Evolutionary conservation across 2,329 filamentous ascomycete species (phyloP).

Genomic region (Mycosphaerella arachidis): DNA sequence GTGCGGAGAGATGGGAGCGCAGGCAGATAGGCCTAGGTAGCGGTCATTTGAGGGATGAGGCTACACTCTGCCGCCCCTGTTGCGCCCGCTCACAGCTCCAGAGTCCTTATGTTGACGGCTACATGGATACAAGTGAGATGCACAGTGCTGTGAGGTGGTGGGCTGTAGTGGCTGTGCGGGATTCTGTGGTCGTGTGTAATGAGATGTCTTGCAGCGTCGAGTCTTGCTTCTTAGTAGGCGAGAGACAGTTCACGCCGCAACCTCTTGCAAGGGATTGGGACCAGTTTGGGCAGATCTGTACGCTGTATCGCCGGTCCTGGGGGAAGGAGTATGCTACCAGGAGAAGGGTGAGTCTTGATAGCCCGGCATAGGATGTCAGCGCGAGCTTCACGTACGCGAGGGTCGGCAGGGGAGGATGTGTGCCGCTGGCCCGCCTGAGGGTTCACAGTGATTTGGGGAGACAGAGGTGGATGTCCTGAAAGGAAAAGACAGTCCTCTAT

Average conservation of each 20-base stretch:
- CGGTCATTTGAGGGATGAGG: slow-evolving; percentile 24
- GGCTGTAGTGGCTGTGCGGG: neutral
- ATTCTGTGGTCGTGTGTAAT: slow-evolving; percentile 2
- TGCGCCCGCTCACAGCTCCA: slow-evolving; percentile 7
- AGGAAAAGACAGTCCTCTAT: too few relatives aligned
- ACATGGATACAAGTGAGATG: neutral
- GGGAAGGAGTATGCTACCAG: neutral
- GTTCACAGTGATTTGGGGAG: too few relatives aligned
- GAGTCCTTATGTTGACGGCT: neutral
- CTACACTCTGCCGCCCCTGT: slow-evolving; percentile 5
- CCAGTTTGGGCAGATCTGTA: neutral
- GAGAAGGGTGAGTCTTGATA: neutral
- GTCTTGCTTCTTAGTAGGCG: neutral
- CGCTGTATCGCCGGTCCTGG: neutral
- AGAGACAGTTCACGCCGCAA: neutral
- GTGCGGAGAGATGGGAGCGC: slow-evolving; percentile 67
- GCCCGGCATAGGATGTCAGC: neutral
- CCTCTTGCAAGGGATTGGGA: too few relatives aligned
- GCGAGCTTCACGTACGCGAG: neutral
- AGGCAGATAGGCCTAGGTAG: slow-evolving; percentile 36
- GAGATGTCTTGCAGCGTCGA: neutral
- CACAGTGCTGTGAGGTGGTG: neutral
- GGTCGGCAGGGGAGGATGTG: neutral
- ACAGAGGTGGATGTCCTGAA: too few relatives aligned
- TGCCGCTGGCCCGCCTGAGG: neutral